Base-by-base conservation (phyloP, 768 basidiomycete species). In the Sistotremastrum niveocremeum region DNA sequence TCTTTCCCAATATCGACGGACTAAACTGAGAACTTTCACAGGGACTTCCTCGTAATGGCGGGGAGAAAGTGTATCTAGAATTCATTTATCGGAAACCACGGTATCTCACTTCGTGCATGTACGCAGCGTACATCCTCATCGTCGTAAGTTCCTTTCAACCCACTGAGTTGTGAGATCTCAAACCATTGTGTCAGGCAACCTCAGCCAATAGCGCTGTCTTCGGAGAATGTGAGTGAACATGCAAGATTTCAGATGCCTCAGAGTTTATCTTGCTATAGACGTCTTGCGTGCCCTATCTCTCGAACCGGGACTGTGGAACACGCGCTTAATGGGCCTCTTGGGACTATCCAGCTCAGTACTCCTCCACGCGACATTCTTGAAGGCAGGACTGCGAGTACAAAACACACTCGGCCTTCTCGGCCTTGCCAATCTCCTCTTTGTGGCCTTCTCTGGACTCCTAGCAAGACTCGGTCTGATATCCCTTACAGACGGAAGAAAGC, bases 41-140 rank as follows among this genome's bases (percentile, higher is more conserved):
- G 78, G 80, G 75, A 12, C 65, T 85, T 2, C 83, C 83, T 2
- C 66, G 74, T 3, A 84, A 70, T 46, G 83, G 83, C 1, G 83
- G 79, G 2, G 82, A 84, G 64, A 84, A 84, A 63, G 81, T 77
- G 44, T 85, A 84, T 53, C 60, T 85, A 35, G 80, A 83, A 50
- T 82, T 69, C 56, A 71, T 83, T n/a, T 84, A 73, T 59, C 65
- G 72, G 40, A 66, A 66, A 3, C 83, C 82, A 5, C 70, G 65
- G 42, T 81, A 77, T 53, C 58, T 85, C 54, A 66, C 64, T 9
- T 77, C 79, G 4, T 83, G 78, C 52, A 54, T 68, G 6, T 84
- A 71, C 50, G 68, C 75, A 2, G 60, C 70, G 11, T 83, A 81
- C 54, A 67, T 73, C 1, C 52, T 81, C 4, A 68, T 80, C 37